These are phyloP conservation scores for Cruciata laevipes DNA, from an alignment of 257 asterid species.

Conservation along the genomic window DNA sequence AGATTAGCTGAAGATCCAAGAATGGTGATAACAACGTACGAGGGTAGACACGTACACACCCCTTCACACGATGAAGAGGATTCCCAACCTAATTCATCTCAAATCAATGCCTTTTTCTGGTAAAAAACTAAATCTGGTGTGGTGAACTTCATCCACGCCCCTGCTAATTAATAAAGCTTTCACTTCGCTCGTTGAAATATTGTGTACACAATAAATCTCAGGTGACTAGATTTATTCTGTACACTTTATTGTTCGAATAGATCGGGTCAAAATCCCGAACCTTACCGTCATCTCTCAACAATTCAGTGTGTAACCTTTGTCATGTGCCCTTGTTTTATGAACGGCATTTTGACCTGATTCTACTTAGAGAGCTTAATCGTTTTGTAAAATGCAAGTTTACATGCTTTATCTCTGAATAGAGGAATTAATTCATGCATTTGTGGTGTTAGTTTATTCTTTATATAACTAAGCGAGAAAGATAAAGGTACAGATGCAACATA, in stretches of 20 bases:
- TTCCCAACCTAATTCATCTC: slow-evolving; percentile 40
- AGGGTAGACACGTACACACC: slow-evolving; percentile 82
- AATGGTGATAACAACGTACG: slow-evolving; percentile 93
- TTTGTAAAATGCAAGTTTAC: not conserved
- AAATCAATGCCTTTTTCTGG: slow-evolving; percentile 53
- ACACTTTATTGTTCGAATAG: not conserved
- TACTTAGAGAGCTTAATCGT: not conserved
- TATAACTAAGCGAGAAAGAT: no score
- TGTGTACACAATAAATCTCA: not conserved
- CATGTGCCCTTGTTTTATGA: slow-evolving; percentile 9
- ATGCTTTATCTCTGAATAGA: not conserved
- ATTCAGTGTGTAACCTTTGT: not conserved
- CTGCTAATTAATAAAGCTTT: not conserved
- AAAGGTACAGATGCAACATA: no score
- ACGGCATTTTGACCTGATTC: slow-evolving; percentile 7
- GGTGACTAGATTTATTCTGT: not conserved
- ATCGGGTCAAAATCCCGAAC: no score
- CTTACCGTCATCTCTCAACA: not conserved
- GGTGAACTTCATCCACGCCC: slow-evolving; percentile 20
- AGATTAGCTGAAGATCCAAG: slow-evolving; percentile 88
- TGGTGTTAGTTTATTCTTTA: no score
- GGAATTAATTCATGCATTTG: no score
- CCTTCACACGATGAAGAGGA: slow-evolving; percentile 79
- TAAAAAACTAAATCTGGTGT: not conserved
- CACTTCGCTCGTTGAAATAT: not conserved